Evolutionary conservation across 768 basidiomycete species (phyloP).

Genomic region (Mycena epipterygia): DNA sequence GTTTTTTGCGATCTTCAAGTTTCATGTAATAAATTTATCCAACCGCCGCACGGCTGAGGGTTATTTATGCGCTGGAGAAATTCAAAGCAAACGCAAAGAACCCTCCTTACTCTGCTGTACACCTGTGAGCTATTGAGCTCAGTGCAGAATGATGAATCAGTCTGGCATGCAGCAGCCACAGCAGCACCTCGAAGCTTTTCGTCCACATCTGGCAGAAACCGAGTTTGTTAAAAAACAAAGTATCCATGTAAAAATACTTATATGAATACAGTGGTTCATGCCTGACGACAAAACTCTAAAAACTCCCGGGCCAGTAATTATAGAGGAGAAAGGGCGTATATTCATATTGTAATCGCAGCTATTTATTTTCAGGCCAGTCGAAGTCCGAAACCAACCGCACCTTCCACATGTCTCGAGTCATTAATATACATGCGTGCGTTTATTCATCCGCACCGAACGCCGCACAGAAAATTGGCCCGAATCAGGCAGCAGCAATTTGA

Average conservation of each 20-base stretch:
- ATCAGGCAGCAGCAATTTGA: constrained; percentile 15
- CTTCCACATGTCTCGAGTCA: constrained; percentile 18
- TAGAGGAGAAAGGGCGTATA: constrained; percentile 11
- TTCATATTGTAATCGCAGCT: constrained; percentile 13
- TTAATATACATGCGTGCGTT: constrained; percentile 24
- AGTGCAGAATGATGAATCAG: constrained; percentile 1
- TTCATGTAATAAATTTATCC: background rate
- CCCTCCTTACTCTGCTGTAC: background rate
- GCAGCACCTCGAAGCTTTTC: constrained; percentile 1
- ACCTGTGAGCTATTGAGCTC: too few species aligned
- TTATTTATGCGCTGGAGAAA: background rate
- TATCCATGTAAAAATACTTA: constrained; percentile 8
- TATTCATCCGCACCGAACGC: constrained; percentile 13
- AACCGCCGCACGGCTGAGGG: background rate
- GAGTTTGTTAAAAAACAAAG: constrained; percentile 4
- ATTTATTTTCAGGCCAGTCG: constrained; percentile 22
- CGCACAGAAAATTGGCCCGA: constrained; percentile 18
- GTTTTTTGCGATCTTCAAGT: background rate
- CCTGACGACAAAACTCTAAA: constrained; percentile 9
- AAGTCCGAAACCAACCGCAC: constrained; percentile 19
- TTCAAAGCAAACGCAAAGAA: background rate
- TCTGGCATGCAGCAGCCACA: constrained; percentile 9
- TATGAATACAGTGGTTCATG: constrained; percentile 11
- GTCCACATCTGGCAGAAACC: constrained; percentile 1
- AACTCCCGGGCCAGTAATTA: constrained; percentile 3